Conservation (phyloP, 139 green algal species). For the Choricystis sp. region DNA sequence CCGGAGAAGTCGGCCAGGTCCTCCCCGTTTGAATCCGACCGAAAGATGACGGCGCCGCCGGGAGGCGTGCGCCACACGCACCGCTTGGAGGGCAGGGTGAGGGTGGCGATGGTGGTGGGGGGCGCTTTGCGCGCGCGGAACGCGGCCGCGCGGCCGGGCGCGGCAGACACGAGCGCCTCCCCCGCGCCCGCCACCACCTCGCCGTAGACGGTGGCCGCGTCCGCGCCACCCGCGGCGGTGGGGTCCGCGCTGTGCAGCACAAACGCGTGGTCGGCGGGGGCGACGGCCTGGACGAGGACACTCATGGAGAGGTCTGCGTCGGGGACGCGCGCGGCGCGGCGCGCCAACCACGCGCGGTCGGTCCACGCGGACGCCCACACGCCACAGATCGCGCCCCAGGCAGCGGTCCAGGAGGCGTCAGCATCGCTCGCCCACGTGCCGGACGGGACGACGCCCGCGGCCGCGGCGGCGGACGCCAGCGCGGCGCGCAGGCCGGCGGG, state of each 20-base stretch:
- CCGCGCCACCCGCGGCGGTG: conserved; percentile 29
- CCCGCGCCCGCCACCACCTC: conserved; percentile 74
- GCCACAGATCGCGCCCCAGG: conserved; percentile 55
- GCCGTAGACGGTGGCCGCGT: conserved; percentile 35
- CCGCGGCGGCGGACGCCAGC: conserved; percentile 17
- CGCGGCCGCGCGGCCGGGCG: conserved; percentile 49
- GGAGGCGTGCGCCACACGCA: conserved; percentile 11
- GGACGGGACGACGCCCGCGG: conserved; percentile 15
- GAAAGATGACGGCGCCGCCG: conserved; percentile 40
- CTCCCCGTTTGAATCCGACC: conserved; percentile 89
- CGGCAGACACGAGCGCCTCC: conserved; percentile 68
- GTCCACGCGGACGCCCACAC: conserved; percentile 82
- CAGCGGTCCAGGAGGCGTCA: conserved; percentile 11
- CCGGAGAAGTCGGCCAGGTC: conserved; percentile 88
- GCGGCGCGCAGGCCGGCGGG: conserved; percentile 22
- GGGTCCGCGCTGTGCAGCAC: conserved; percentile 83
- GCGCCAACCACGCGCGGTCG: conserved; percentile 54
- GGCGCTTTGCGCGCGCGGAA: conserved; percentile 19
- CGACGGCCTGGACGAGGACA: conserved; percentile 57
- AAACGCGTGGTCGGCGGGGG: conserved; percentile 64
- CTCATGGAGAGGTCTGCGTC: conserved; percentile 67
- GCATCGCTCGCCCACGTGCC: conserved; percentile 7
- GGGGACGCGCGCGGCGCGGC: conserved; percentile 31
- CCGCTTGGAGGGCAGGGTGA: conserved; percentile 50
- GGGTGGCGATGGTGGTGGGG: conserved; percentile 1